phyloP scores from a whole-genome alignment of 257 asterid genomes.

The Cordia subcordata region DNA sequence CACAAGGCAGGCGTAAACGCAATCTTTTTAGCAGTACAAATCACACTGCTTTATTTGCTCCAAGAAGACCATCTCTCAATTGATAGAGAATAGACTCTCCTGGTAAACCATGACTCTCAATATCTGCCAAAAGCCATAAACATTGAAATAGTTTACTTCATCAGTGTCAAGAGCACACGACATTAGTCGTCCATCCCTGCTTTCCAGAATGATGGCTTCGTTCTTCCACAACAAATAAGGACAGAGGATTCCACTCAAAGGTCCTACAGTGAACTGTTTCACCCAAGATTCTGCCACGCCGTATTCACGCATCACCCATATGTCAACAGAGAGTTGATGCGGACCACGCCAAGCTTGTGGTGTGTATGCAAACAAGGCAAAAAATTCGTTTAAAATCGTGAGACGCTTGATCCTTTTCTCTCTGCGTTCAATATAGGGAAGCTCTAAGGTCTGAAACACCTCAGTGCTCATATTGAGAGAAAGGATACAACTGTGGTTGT shows the following conservation, averaged over 20 bases:
- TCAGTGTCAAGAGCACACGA: background rate
- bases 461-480: background rate
- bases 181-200: background rate
- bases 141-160: background rate
- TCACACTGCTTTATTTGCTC: too few species aligned
- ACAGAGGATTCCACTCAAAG: background rate
- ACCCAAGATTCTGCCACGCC: conserved; percentile 7
- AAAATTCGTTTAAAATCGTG: background rate
- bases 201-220: background rate
- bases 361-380: background rate
- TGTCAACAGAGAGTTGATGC: background rate
- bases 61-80: too few species aligned
- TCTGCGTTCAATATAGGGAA: too few species aligned
- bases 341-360: too few species aligned
- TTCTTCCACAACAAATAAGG: background rate
- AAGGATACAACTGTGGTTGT: background rate
- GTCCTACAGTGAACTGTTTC: background rate
- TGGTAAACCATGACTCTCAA: too few species aligned
- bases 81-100: too few species aligned
- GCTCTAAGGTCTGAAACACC: background rate
- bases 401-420: background rate
- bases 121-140: background rate
- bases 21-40: too few species aligned
- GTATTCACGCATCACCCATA: conserved; percentile 5
- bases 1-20: too few species aligned